These are phyloP conservation scores for Colletotrichum sojae DNA, from an alignment of 2,329 filamentous ascomycete species.

Conservation along the genomic window DNA sequence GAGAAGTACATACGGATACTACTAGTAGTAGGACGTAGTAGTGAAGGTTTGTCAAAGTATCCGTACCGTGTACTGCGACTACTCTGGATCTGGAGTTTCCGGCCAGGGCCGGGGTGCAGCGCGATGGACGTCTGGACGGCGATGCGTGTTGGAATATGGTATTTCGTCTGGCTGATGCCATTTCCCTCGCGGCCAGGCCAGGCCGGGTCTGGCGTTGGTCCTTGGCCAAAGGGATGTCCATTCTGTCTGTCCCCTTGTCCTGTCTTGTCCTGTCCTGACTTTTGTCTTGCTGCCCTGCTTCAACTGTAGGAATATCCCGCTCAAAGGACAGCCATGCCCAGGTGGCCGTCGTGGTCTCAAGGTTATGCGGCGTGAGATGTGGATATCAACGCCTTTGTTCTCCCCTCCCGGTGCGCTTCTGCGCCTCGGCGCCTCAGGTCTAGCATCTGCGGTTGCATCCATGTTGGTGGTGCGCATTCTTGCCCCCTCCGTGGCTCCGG, in stretches of 20 bases:
- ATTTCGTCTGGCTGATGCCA: constrained; percentile 40
- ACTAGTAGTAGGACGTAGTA: too few species aligned
- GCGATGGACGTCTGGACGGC: constrained; percentile 23
- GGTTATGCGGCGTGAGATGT: constrained; percentile 9
- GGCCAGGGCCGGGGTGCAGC: constrained; percentile 11
- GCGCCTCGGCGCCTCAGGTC: background rate
- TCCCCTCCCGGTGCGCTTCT: background rate
- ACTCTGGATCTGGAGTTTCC: background rate
- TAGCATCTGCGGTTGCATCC: background rate
- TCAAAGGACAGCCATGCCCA: too few species aligned
- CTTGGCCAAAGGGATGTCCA: constrained; percentile 19
- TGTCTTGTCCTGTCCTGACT: background rate
- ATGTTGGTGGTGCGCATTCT: constrained; percentile 21
- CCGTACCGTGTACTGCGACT: constrained; percentile 12
- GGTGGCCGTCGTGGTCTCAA: constrained; percentile 5
- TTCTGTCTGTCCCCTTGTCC: constrained; percentile 25
- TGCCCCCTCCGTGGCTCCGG: constrained; percentile 29
- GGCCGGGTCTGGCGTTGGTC: constrained; percentile 21
- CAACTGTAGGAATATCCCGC: too few species aligned
- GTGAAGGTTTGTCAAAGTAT: constrained; percentile 18
- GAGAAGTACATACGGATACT: background rate
- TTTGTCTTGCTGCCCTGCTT: too few species aligned
- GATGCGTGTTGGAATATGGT: constrained; percentile 24
- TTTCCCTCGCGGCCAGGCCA: constrained; percentile 29
- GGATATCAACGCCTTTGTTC: constrained; percentile 17